Evolutionary conservation across 345 rosid species (phyloP).

Genomic region (Eucalyptus marginata): DNA sequence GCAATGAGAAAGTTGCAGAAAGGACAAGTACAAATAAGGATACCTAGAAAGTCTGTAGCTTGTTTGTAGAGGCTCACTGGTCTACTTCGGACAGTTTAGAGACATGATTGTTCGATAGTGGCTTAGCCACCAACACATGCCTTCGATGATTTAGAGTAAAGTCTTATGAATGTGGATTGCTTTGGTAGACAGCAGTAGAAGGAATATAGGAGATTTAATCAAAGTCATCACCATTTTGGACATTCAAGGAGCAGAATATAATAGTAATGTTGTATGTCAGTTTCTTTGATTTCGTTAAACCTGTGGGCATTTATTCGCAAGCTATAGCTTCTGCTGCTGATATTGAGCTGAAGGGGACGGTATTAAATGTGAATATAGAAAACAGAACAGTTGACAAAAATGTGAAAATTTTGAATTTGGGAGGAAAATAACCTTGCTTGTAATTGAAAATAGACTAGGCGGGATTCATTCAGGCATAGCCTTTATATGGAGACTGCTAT

Average conservation of each 20-base stretch:
- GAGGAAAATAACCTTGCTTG: no score
- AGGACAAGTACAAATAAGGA: neutral
- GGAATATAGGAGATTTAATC: neutral
- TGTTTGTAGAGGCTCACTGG: neutral
- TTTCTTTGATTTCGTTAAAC: neutral
- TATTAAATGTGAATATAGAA: no score
- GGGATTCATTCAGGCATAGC: no score
- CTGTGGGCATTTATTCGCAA: no score
- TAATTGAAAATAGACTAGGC: no score
- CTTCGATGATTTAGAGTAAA: neutral
- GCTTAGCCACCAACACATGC: neutral
- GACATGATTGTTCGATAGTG: neutral
- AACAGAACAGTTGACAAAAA: no score
- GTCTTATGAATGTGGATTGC: constrained; percentile 36
- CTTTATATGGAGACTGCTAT: no score
- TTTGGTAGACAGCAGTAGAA: constrained; percentile 28
- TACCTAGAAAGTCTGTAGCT: no score
- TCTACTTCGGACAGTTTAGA: neutral
- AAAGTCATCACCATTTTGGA: neutral
- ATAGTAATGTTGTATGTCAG: neutral
- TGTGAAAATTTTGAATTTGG: no score
- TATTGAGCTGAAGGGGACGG: no score
- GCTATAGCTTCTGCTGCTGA: no score
- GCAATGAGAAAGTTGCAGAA: neutral
- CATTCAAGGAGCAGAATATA: no score